Evolutionary conservation across 306 rosid species (phyloP), one percentile per base, ranked within the genome.

Genomic region (Myrica gale): DNA sequence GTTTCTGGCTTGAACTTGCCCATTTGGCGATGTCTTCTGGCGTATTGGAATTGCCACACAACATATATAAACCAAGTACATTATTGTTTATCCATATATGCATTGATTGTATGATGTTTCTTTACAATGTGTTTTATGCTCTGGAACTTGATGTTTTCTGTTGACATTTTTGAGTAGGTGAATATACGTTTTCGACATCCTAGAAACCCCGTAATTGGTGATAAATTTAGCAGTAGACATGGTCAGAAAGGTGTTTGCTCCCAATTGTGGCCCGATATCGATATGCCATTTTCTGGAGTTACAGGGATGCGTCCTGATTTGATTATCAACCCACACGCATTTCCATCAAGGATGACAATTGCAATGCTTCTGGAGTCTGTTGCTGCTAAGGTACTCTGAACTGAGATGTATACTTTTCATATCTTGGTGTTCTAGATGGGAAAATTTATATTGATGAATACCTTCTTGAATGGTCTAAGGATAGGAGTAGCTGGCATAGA

Each of bases 181-280:
- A 95, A 85, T 75, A 90, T 95, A 76, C 96, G 97, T 19, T 95
- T 95, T 75, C 93, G 99, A 65, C 96, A 89, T 78, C 92, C 99
- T 21, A 89, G 99, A 68, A 92, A 92, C 79, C 99, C 99, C 0
- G 50, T 92, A 67, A 92, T 92, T 79, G 99, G 99, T 48, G 99
- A 95, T 81, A 95, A 95, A 85, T 95, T 95, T 87, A 95, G 99
- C 82, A 95, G 99, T 87, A 90, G 99, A 57, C 99, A 95, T 16
- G 97, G 97, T 57, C 99, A 92, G 85, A 92, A 95, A 87, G 99
- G 99, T 80, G 99, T 95, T 75, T 95, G 99, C 88, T 95, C 99
- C 71, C 99, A 95, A 89, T 80, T 95, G 85, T 92, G 97, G 97
- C 97, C 97, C 74, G 97, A 95, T 77, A 73, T 92, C 77, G 99